Conservation (phyloP, 768 basidiomycete genomes). For the Mycena polygramma region DNA sequence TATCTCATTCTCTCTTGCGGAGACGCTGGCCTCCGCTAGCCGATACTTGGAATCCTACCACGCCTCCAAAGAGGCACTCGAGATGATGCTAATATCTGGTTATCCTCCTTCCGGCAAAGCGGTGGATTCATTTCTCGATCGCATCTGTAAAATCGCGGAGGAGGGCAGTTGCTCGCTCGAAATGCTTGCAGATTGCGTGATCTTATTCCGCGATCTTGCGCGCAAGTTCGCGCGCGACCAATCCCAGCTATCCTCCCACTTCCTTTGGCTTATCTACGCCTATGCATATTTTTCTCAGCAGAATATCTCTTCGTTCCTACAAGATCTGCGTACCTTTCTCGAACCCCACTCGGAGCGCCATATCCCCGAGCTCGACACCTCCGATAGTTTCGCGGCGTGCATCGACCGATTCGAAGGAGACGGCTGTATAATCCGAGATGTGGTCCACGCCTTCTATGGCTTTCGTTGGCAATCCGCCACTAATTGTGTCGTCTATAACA, state of each 20-base stretch:
- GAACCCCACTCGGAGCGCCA: background rate
- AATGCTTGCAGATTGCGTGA: constrained; percentile 5
- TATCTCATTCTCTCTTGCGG: too few relatives aligned
- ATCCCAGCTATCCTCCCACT: background rate
- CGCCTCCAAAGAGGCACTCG: background rate
- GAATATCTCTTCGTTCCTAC: background rate
- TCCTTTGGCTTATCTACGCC: constrained; percentile 18
- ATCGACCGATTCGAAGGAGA: background rate
- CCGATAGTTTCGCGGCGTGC: too few relatives aligned
- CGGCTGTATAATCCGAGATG: background rate
- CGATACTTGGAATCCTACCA: constrained; percentile 11
- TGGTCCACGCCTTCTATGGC: background rate
- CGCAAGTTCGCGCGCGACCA: background rate
- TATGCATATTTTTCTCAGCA: constrained; percentile 1
- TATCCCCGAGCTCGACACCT: background rate
- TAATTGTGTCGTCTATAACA: background rate
- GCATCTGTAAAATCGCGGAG: constrained; percentile 11
- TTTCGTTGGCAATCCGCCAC: background rate
- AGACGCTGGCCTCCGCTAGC: background rate
- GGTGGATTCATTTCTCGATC: constrained; percentile 14
- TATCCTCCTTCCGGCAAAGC: background rate
- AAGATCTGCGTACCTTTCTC: constrained; percentile 4
- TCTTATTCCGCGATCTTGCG: constrained; percentile 3
- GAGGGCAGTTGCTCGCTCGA: background rate
- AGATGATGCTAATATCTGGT: background rate